Evolutionary conservation across 2,329 filamentous ascomycete genomes (phyloP).

Genomic region (Madurella fahalii): DNA sequence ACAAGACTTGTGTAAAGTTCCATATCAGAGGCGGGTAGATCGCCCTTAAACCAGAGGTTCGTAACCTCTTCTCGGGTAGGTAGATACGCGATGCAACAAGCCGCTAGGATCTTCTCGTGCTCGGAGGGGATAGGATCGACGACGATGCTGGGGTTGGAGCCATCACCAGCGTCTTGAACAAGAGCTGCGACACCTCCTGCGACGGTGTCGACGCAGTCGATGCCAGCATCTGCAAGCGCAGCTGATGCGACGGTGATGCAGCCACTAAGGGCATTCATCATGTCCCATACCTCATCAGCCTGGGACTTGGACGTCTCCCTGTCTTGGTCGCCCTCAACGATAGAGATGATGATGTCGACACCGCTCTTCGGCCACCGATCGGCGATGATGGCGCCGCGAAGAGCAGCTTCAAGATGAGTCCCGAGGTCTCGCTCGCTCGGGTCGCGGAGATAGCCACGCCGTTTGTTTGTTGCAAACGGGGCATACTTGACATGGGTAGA

Average conservation of each 20-base stretch:
- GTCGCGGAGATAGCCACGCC: slow-evolving; percentile 83
- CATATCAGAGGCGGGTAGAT: slow-evolving; percentile 43
- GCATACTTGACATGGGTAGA: slow-evolving; percentile 95
- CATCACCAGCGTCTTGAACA: slow-evolving; percentile 43
- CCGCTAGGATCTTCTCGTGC: slow-evolving; percentile 71
- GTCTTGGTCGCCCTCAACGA: slow-evolving; percentile 90
- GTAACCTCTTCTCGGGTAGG: slow-evolving; percentile 86
- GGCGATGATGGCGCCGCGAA: slow-evolving; percentile 84
- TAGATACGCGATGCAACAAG: slow-evolving; percentile 87
- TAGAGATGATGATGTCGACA: slow-evolving; percentile 88
- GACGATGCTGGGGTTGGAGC: slow-evolving; percentile 47
- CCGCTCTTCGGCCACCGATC: slow-evolving; percentile 98
- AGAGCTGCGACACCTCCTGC: slow-evolving; percentile 85
- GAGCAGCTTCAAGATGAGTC: slow-evolving; percentile 83
- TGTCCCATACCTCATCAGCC: slow-evolving; percentile 69
- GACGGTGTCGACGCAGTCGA: slow-evolving; percentile 90
- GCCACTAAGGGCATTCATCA: slow-evolving; percentile 86
- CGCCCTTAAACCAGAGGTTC: slow-evolving; percentile 88
- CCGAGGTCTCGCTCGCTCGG: slow-evolving; percentile 82
- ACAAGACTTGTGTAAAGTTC: slow-evolving; percentile 40
- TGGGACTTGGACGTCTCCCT: slow-evolving; percentile 45
- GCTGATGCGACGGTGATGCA: slow-evolving; percentile 93
- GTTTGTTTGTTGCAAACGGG: slow-evolving; percentile 79
- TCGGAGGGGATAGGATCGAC: slow-evolving; percentile 81
- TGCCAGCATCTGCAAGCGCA: slow-evolving; percentile 88